Conservation (phyloP, 495 filamentous ascomycete genomes). For the Xylaria acuta region DNA sequence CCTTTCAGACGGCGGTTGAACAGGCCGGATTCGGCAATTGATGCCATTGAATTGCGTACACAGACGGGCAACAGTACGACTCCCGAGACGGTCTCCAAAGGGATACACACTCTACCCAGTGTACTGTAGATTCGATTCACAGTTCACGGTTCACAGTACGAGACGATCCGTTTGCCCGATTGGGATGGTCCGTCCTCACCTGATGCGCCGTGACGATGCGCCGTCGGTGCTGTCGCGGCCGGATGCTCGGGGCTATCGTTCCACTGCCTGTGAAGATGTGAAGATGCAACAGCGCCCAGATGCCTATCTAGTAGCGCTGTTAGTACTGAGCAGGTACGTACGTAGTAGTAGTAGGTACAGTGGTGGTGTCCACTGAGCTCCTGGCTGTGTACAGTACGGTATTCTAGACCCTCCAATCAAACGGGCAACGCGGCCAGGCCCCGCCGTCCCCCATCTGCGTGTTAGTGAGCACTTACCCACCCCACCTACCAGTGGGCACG, state of each 20-base stretch:
- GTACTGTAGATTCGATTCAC: neutral
- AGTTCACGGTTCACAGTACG: neutral
- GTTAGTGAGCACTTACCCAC: neutral
- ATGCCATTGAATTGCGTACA: neutral
- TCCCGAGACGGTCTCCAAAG: too few species aligned
- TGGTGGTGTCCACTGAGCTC: too few species aligned
- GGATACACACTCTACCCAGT: neutral
- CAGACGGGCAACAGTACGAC: neutral
- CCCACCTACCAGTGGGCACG: neutral
- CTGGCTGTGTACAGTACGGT: neutral
- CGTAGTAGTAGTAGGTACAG: too few species aligned
- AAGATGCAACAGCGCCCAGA: neutral
- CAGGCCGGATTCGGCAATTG: neutral
- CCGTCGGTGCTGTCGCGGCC: slow-evolving; percentile 1
- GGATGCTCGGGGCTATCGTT: slow-evolving; percentile 19
- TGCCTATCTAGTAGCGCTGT: neutral
- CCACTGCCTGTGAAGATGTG: slow-evolving; percentile 1
- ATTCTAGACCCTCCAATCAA: slow-evolving; percentile 2
- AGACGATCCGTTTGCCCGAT: slow-evolving; percentile 1
- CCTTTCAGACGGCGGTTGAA: neutral
- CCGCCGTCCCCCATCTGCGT: too few species aligned
- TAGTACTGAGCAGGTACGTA: too few species aligned
- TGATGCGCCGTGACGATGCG: slow-evolving; percentile 10
- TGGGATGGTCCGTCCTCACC: neutral
- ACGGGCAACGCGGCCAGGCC: slow-evolving; percentile 12